Evolutionary conservation across 345 rosid species (phyloP), one percentile per base, ranked within the genome.

Genomic region (Salix purpurea): DNA sequence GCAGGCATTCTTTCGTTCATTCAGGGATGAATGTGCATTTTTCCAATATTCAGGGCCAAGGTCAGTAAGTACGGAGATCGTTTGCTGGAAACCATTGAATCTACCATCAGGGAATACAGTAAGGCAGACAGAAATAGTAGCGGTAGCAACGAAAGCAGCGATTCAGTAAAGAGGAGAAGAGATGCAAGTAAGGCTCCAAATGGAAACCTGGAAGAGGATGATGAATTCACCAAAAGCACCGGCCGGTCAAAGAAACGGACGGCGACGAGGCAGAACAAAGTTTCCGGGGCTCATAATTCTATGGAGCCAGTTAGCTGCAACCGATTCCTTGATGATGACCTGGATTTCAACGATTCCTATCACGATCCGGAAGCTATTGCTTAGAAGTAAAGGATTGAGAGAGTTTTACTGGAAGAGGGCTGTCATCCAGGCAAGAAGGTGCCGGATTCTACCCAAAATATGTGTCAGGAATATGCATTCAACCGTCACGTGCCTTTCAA

Each of bases 1-100:
- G 36, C 36, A 69, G 21, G 46, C 12, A 8, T 39, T 46, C 18
- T 46, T 23, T 79, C 19, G 36, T 26, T n/a, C 36, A 36, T 46
- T 14, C 18, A 14, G 52, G 52, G 52, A 21, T 26, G 11, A 48
- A 79, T 44, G n/a, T 18, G 37, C 24, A 50, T 30, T 72, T 72
- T 76, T 78, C 65, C 34, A 70, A 71, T 68, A 61, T 78, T 62
- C 79, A 93, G 98, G 87, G 96, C 87, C 23, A 93, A 93, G 90
- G 84, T 93, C 73, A 86, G 80, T 58, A 78, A 90, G 79, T 93
- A 90, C 12, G 96, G 99, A 69, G 98, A 91, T 69, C 91, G 89
- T 37, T 40, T 93, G 83, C 84, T 96, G 74, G 91, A 91, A 86
- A 91, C 97, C 46, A 93, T 92, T 80, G 96, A 96, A 80, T 79